Percentiles rank a stretch among this genome's conserved stretches.
Conservation (phyloP, 306 rosid species). For the Morella rubra region DNA sequence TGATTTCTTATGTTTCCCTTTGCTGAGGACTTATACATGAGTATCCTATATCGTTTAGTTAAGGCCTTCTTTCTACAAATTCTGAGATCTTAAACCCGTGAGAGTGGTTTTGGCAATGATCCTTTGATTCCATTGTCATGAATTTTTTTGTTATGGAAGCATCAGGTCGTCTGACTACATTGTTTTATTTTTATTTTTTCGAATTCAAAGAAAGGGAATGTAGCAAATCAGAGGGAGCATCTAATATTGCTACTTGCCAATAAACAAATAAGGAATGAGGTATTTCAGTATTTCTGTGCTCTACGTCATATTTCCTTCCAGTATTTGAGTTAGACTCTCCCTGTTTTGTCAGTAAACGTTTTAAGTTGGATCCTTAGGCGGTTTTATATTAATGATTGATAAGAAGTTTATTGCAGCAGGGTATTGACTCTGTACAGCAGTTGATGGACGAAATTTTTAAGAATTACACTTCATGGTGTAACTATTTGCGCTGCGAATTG, state of each 20-base stretch:
- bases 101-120: neutral
- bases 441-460: slow-evolving; percentile 59
- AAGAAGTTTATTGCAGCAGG: slow-evolving; percentile 58
- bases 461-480: slow-evolving; percentile 91
- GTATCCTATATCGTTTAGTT: too few species aligned
- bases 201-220: slow-evolving; percentile 86
- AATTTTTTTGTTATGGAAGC: too few species aligned
- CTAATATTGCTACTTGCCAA: slow-evolving; percentile 89
- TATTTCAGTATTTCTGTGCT: slow-evolving; percentile 25
- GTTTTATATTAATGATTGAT: slow-evolving; percentile 32
- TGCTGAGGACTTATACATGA: too few species aligned
- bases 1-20: too few species aligned
- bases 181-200: slow-evolving; percentile 15
- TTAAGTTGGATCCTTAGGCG: slow-evolving; percentile 11
- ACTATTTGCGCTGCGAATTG: slow-evolving; percentile 63
- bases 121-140: neutral
- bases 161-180: too few species aligned
- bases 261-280: slow-evolving; percentile 59
- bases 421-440: slow-evolving; percentile 44
- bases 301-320: slow-evolving; percentile 8
- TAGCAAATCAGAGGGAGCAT: slow-evolving; percentile 98
- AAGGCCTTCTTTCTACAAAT: too few species aligned
- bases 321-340: slow-evolving; percentile 2
- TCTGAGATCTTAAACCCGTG: too few species aligned
- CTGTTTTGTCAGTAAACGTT: slow-evolving; percentile 2